Evolutionary conservation across 2,329 filamentous ascomycete genomes (phyloP).

Genomic region (Claviceps africana): DNA sequence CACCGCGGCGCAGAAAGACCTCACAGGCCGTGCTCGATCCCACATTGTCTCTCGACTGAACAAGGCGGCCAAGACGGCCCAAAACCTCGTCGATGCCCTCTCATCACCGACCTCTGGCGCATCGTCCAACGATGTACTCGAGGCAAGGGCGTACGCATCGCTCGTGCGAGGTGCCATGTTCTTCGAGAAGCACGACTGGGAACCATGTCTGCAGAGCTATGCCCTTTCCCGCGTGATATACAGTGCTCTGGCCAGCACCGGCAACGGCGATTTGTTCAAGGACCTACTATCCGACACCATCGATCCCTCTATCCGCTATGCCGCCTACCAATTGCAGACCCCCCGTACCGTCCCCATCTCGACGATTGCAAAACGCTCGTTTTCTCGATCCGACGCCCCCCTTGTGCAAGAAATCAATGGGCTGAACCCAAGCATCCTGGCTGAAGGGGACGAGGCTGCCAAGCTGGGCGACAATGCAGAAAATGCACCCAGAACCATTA

Average conservation of each 20-base stretch:
- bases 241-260: conserved; percentile 50
- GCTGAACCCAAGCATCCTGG: conserved; percentile 54
- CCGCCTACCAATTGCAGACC: conserved; percentile 81
- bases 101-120: conserved; percentile 53
- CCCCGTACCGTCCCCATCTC: conserved; percentile 73
- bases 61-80: conserved; percentile 62
- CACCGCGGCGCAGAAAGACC: conserved; percentile 63
- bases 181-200: conserved; percentile 84
- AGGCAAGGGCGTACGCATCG: conserved; percentile 72
- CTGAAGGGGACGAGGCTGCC: conserved; percentile 34
- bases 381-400: conserved; percentile 49
- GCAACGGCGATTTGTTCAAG: conserved; percentile 60
- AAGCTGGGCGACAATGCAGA: conserved; percentile 35
- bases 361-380: conserved; percentile 64
- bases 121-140: conserved; percentile 57
- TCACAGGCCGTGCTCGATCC: conserved; percentile 64
- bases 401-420: conserved; percentile 56
- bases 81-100: conserved; percentile 52
- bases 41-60: conserved; percentile 80
- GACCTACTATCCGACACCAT: conserved; percentile 76
- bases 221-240: conserved; percentile 72
- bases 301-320: conserved; percentile 87
- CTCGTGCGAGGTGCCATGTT: conserved; percentile 62
- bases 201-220: conserved; percentile 60
- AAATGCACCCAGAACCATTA: conserved; percentile 58